Conservation (phyloP, 1,284 basidiomycete genomes). For the Ceratobasidium papillatum region DNA sequence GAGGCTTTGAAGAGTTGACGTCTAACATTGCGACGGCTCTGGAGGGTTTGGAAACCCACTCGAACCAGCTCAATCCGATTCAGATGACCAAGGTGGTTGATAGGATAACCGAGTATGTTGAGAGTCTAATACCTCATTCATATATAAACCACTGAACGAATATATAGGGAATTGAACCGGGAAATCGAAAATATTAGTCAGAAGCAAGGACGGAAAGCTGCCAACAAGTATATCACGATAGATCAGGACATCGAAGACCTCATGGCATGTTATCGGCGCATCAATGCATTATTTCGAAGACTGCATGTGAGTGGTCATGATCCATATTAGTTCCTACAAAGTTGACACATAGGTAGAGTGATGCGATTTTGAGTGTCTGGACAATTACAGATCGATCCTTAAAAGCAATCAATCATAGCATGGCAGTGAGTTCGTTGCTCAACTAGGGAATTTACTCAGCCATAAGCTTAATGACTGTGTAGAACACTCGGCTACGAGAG, state of each 20-base stretch:
- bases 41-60: no score
- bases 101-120: no score
- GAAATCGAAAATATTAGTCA: background rate
- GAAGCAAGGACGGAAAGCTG: background rate
- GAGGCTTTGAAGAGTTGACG: no score
- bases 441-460: no score
- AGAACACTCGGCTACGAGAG: background rate
- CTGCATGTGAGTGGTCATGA: background rate
- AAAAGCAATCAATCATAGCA: background rate
- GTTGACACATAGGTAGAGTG: background rate
- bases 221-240: background rate
- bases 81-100: no score
- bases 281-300: background rate
- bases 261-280: background rate
- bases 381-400: background rate
- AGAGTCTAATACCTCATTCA: no score
- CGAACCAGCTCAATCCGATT: no score
- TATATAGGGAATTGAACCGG: background rate
- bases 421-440: background rate
- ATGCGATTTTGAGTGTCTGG: background rate
- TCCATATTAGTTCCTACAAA: no score
- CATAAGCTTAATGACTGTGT: background rate
- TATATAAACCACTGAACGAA: no score
- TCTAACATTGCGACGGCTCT: no score
- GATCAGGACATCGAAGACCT: background rate